A percentile compares a stretch with the other conserved stretches of the same genome.
These are phyloP conservation scores for Potentilla sterilis DNA, from an alignment of 306 rosid species.

Conservation along the genomic window DNA sequence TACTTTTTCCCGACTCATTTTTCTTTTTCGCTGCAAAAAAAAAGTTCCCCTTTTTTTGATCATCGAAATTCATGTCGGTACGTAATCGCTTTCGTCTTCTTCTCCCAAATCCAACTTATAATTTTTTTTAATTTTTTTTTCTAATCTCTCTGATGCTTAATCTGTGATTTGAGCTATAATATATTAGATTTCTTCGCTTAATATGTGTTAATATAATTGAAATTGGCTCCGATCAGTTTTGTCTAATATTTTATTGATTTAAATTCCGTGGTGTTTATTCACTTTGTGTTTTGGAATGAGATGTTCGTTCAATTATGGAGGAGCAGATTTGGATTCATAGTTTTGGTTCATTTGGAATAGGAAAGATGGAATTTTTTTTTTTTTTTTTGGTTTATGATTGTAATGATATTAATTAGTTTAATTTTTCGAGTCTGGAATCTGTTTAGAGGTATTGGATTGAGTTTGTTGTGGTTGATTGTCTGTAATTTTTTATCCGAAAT, in stretches of 20 bases:
- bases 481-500: background rate
- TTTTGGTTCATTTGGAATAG: background rate
- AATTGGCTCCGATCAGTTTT: background rate
- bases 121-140: background rate
- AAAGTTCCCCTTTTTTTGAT: slow-evolving; percentile 11
- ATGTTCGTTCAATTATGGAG: background rate
- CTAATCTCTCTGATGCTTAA: slow-evolving; percentile 24
- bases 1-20: slow-evolving; percentile 27
- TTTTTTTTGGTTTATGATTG: background rate
- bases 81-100: slow-evolving; percentile 25
- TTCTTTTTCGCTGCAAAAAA: slow-evolving; percentile 35
- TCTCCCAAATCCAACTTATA: background rate
- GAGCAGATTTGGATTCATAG: background rate
- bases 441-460: background rate
- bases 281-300: too few relatives aligned
- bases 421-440: background rate
- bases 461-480: background rate
- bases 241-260: too few relatives aligned
- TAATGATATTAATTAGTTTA: background rate
- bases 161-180: slow-evolving; percentile 21
- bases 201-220: background rate
- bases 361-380: background rate
- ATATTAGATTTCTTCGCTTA: background rate
- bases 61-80: slow-evolving; percentile 91
- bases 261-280: too few relatives aligned